Evolutionary conservation across 108 stramenopile genomes (phyloP).

Genomic region (Cyclotella kingstonii): DNA sequence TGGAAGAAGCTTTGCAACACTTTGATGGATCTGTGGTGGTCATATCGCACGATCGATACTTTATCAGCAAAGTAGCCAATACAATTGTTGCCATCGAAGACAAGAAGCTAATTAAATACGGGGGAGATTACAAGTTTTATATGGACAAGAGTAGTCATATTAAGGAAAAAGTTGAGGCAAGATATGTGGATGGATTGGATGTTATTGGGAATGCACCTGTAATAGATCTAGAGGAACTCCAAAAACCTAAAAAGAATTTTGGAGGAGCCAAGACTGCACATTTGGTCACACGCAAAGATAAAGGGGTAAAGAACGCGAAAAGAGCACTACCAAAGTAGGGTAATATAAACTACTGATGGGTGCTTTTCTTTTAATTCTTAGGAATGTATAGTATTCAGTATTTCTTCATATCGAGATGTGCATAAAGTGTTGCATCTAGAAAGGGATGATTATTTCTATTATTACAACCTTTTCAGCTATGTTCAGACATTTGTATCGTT

Average conservation of each 20-base stretch:
- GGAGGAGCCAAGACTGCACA: constrained; percentile 87
- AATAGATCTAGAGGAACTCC: constrained; percentile 63
- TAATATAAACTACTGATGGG: neutral
- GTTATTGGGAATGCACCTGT: constrained; percentile 74
- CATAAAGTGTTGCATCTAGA: too few relatives aligned
- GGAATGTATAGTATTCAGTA: neutral
- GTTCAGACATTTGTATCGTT: too few relatives aligned
- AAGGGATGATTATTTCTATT: too few relatives aligned
- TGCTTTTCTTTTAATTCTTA: neutral
- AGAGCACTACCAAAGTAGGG: constrained; percentile 44
- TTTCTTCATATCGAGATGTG: neutral
- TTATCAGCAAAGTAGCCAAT: constrained; percentile 93
- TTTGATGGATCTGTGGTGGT: constrained; percentile 92
- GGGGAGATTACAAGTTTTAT: constrained; percentile 96
- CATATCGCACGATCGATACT: constrained; percentile 97
- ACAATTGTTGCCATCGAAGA: constrained; percentile 95
- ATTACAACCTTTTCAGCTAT: too few relatives aligned
- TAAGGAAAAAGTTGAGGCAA: constrained; percentile 85
- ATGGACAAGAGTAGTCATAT: constrained; percentile 82
- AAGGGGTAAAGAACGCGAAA: constrained; percentile 98
- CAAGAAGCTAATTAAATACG: constrained; percentile 73
- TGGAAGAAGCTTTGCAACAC: constrained; percentile 85
- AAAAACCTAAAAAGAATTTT: constrained; percentile 77
- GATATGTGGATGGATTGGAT: constrained; percentile 75
- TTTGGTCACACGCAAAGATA: constrained; percentile 83